Percentiles rank a stretch among this genome's conserved stretches.
These are phyloP conservation scores for Trypethelium eluteriae DNA, from an alignment of 495 filamentous ascomycete species.

Conservation along the genomic window DNA sequence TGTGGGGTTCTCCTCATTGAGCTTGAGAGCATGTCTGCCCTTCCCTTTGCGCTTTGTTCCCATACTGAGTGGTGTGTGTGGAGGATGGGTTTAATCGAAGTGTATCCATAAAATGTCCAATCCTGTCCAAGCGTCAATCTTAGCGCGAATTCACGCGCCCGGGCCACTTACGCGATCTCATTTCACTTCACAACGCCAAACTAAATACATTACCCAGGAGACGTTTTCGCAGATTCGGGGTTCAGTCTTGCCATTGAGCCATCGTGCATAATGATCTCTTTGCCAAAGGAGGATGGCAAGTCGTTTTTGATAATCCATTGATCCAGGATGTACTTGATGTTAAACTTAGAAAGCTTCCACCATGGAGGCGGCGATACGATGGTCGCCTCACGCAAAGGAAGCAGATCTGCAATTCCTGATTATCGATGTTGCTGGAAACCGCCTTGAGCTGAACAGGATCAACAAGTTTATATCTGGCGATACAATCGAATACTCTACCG, in stretches of 20 bases:
- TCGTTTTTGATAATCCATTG: not conserved
- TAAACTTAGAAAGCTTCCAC: not conserved
- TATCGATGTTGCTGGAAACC: slow-evolving; percentile 72
- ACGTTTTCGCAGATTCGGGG: too few species aligned
- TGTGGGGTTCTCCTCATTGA: not conserved
- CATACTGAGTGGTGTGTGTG: not conserved
- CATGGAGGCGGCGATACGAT: slow-evolving; percentile 72
- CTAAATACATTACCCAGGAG: not conserved
- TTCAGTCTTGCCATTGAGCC: not conserved
- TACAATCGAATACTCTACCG: slow-evolving; percentile 55
- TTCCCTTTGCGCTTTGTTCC: not conserved
- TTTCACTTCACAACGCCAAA: not conserved
- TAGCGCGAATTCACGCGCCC: not conserved
- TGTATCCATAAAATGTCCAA: too few species aligned
- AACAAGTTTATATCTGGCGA: slow-evolving; percentile 49
- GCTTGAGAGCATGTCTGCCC: not conserved
- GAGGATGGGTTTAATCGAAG: not conserved
- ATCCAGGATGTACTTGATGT: not conserved
- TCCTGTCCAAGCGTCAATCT: not conserved
- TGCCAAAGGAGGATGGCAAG: not conserved
- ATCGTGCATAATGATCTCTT: not conserved
- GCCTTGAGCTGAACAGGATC: slow-evolving; percentile 71
- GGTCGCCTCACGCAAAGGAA: slow-evolving; percentile 70
- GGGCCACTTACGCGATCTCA: not conserved
- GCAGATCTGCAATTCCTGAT: slow-evolving; percentile 66